These are phyloP conservation scores for Chlamydomonas incerta DNA, from an alignment of 139 green algal species.

Conservation along the genomic window DNA sequence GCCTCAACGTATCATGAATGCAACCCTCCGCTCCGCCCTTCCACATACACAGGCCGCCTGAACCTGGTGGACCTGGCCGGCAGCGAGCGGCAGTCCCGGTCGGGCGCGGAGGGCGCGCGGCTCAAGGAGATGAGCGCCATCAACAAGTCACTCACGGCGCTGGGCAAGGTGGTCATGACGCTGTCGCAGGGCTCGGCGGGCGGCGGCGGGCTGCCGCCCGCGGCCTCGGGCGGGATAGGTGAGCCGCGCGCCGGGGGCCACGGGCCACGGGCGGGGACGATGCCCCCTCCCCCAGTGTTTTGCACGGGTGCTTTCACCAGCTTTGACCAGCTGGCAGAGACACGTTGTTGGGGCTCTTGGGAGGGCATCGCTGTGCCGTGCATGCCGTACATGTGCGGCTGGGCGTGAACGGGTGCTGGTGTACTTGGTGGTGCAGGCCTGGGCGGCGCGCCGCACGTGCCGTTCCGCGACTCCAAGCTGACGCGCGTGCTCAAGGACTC, in stretches of 20 bases:
- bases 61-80: conserved; percentile 71
- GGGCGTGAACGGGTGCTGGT: too few relatives aligned
- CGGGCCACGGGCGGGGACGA: too few relatives aligned
- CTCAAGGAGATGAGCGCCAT: conserved; percentile 48
- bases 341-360: too few relatives aligned
- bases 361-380: too few relatives aligned
- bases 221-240: background rate
- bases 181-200: conserved; percentile 5
- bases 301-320: too few relatives aligned
- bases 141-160: conserved; percentile 57
- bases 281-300: too few relatives aligned
- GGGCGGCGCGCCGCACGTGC: conserved; percentile 52
- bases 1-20: too few relatives aligned
- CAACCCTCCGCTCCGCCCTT: too few relatives aligned
- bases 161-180: conserved; percentile 61
- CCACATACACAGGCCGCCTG: conserved; percentile 33
- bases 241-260: too few relatives aligned
- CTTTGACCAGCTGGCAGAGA: too few relatives aligned
- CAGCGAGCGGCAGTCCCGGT: conserved; percentile 54
- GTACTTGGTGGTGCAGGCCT: background rate
- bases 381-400: too few relatives aligned
- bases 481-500: conserved; percentile 69
- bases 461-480: conserved; percentile 74
- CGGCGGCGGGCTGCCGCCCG: background rate
- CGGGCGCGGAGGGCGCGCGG: conserved; percentile 31